Evolutionary conservation across 352 stramenopile species (phyloP), one percentile per base, ranked within the genome.

Genomic region (Phytophthora hybrid): DNA sequence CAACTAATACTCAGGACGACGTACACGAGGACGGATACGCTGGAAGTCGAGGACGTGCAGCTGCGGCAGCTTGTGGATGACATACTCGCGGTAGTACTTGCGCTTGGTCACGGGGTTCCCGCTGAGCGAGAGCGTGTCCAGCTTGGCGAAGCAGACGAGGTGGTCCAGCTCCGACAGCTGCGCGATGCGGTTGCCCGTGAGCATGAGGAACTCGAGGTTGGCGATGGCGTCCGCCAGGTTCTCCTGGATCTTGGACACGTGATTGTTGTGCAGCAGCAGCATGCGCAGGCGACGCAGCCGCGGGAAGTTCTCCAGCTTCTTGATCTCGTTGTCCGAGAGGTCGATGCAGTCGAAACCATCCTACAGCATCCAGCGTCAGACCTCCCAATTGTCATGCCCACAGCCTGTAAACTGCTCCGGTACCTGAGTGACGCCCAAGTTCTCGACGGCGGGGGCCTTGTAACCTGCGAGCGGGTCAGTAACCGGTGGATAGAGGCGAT

Each of bases 301-400:
- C 55, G 94, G 94, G 63, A 98, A 98, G 84, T 98, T 98, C 78
- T 98, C 95, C 1, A 98, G 79, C 76, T 94, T 97, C 76, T 97
- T 97, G 66, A 98, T 95, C 72, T 98, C 93, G 74, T 98, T 98
- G 78, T 98, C 95, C 69, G 89, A 97, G 32, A 98, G 80, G 68
- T 98, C 95, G 46, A 98, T 92, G 71, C 92, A 97, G 79, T 98
- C 95, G 61, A 97, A 98, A 16, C 93, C 90, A 73, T 98, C 93
- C 90, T 97, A 18, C 14, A 49, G 41, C 2, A 9, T 8, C 41
- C 34, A 41, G 34, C 34, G 14, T 41, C 14, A 49, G 16, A 49
- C 14, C 41, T 49, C 41, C 5, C n/a, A 6, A 8, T 21, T 49
- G n/a, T 49, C 16, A 18, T 49, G 7, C 4, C 41, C 16, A 7